These are phyloP conservation scores for Fusarium virguliforme DNA, from an alignment of 2,329 filamentous ascomycete species.

Conservation along the genomic window DNA sequence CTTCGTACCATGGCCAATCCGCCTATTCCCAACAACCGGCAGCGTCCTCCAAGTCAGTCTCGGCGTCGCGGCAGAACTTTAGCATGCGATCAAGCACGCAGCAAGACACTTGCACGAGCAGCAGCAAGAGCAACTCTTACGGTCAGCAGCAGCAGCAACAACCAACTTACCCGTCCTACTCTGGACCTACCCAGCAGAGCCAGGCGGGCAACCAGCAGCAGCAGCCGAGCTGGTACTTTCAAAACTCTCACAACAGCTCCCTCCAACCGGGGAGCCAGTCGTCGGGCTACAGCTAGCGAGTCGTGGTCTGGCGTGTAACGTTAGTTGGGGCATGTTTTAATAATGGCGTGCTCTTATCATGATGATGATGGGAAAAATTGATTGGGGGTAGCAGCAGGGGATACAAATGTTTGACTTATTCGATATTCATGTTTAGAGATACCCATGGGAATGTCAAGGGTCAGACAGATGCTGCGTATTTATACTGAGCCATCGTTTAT, in stretches of 20 bases:
- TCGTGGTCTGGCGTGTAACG: slow-evolving; percentile 40
- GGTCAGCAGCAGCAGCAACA: slow-evolving; percentile 41
- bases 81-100: slow-evolving; percentile 40
- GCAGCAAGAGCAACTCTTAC: slow-evolving; percentile 31
- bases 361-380: slow-evolving; percentile 10
- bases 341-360: neutral
- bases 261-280: slow-evolving; percentile 42
- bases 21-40: slow-evolving; percentile 35
- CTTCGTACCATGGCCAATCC: slow-evolving; percentile 36
- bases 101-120: slow-evolving; percentile 31
- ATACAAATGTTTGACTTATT: slow-evolving; percentile 12
- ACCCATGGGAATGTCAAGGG: slow-evolving; percentile 13
- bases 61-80: slow-evolving; percentile 45
- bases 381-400: slow-evolving; percentile 9
- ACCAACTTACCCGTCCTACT: slow-evolving; percentile 35
- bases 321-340: neutral
- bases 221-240: slow-evolving; percentile 50
- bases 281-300: slow-evolving; percentile 50
- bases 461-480: slow-evolving; percentile 8
- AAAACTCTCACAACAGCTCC: slow-evolving; percentile 40
- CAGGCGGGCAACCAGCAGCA: slow-evolving; percentile 40
- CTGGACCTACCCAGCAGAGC: slow-evolving; percentile 36
- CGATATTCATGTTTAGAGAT: slow-evolving; percentile 29
- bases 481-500: neutral
- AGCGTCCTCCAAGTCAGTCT: slow-evolving; percentile 19